These are phyloP conservation scores for Psilocybe cyanescens DNA, from an alignment of 768 basidiomycete genomes.

Conservation along the genomic window DNA sequence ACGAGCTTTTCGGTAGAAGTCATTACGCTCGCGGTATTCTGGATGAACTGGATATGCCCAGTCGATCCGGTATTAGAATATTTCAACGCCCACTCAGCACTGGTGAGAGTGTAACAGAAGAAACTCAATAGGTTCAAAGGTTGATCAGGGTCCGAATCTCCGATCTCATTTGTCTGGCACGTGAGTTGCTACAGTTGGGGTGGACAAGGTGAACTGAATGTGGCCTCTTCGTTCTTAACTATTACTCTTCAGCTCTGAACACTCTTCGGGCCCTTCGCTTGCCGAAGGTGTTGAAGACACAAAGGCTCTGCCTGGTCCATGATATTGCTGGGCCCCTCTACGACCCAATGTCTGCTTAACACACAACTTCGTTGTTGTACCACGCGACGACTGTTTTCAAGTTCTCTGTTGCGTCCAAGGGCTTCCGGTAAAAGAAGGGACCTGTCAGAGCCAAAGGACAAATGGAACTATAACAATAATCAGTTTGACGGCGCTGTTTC, in stretches of 20 bases:
- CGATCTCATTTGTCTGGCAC: not conserved
- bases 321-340: slow-evolving; percentile 36
- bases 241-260: not conserved
- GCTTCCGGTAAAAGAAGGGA: slow-evolving; percentile 10
- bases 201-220: no score
- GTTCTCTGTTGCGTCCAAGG: slow-evolving; percentile 17
- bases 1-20: slow-evolving; percentile 52
- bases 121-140: not conserved
- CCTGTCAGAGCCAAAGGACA: slow-evolving; percentile 46
- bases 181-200: not conserved
- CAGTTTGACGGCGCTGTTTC: slow-evolving; percentile 58
- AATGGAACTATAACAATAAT: slow-evolving; percentile 79
- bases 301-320: slow-evolving; percentile 33
- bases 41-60: not conserved
- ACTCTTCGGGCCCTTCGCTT: slow-evolving; percentile 6
- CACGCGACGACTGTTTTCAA: slow-evolving; percentile 26
- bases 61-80: not conserved
- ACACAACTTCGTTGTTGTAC: slow-evolving; percentile 16
- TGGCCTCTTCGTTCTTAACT: no score
- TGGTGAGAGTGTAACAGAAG: not conserved
- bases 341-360: slow-evolving; percentile 36
- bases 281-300: slow-evolving; percentile 11
- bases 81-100: not conserved
- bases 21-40: slow-evolving; percentile 27
- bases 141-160: not conserved